Evolutionary conservation across 495 filamentous ascomycete genomes (phyloP).

Genomic region (Tuber calosporum): DNA sequence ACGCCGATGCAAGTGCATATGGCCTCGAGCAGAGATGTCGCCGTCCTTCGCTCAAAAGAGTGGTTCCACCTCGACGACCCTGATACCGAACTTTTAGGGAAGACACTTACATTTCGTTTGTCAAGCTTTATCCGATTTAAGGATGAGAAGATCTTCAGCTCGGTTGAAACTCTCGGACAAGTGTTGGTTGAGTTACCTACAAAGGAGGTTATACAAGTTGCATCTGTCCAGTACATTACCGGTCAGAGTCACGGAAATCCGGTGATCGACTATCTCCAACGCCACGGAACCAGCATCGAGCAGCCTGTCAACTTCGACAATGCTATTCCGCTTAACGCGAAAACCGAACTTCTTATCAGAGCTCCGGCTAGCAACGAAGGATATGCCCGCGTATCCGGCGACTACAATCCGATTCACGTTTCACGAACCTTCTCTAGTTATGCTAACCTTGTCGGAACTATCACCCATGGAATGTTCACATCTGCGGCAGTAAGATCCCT

Average conservation of each 20-base stretch:
- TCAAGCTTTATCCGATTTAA: slow-evolving; percentile 87
- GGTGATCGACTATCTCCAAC: slow-evolving; percentile 89
- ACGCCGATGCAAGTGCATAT: slow-evolving; percentile 92
- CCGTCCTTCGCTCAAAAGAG: slow-evolving; percentile 88
- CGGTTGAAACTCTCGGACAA: slow-evolving; percentile 85
- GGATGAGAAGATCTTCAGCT: slow-evolving; percentile 86
- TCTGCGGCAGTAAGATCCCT: slow-evolving; percentile 94
- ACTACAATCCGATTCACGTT: slow-evolving; percentile 98
- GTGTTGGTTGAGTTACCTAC: slow-evolving; percentile 92
- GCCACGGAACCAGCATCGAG: slow-evolving; percentile 86
- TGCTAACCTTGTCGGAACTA: slow-evolving; percentile 88
- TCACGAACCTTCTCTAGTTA: slow-evolving; percentile 93
- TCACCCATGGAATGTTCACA: slow-evolving; percentile 98
- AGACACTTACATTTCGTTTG: slow-evolving; percentile 94
- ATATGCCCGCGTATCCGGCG: slow-evolving; percentile 93
- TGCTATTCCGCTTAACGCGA: slow-evolving; percentile 87
- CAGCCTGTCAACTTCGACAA: slow-evolving; percentile 97
- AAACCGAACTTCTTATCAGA: slow-evolving; percentile 73
- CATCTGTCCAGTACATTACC: slow-evolving; percentile 87
- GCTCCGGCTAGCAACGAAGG: slow-evolving; percentile 97
- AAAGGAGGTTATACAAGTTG: slow-evolving; percentile 94
- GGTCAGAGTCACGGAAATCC: slow-evolving; percentile 89
- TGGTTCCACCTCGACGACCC: slow-evolving; percentile 83
- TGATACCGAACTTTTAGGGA: slow-evolving; percentile 74
- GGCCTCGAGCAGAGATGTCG: slow-evolving; percentile 76